These are phyloP conservation scores for Penicillium sp. DNA, from an alignment of 2,329 filamentous ascomycete species.

Conservation along the genomic window DNA sequence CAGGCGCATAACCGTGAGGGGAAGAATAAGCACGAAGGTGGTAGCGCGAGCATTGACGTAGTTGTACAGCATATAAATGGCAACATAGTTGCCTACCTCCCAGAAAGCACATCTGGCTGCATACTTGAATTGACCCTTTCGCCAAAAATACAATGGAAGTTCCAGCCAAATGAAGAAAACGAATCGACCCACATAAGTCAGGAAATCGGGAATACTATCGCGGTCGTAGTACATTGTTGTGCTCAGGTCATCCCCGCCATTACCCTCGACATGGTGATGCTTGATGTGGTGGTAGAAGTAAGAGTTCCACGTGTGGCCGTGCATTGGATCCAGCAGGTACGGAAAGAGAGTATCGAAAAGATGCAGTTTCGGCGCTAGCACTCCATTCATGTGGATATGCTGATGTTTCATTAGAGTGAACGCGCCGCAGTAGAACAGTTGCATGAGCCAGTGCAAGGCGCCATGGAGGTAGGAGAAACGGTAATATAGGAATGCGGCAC, in stretches of 20 bases:
- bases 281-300: conserved; percentile 87
- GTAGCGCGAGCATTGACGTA: conserved; percentile 56
- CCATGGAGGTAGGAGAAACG: conserved; percentile 68
- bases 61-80: conserved; percentile 53
- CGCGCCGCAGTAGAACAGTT: conserved; percentile 66
- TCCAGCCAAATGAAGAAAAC: conserved; percentile 73
- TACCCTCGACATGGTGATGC: conserved; percentile 79
- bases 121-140: conserved; percentile 57
- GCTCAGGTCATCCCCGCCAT: conserved; percentile 72
- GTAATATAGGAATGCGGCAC: conserved; percentile 63
- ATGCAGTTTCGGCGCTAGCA: conserved; percentile 57
- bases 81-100: conserved; percentile 59
- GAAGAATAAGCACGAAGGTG: conserved; percentile 65
- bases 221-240: conserved; percentile 75
- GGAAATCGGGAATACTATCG: conserved; percentile 64
- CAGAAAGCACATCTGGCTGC: conserved; percentile 60
- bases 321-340: conserved; percentile 70
- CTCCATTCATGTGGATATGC: conserved; percentile 74
- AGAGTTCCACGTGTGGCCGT: conserved; percentile 82
- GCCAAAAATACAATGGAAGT: conserved; percentile 69
- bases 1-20: conserved; percentile 64
- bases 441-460: conserved; percentile 63
- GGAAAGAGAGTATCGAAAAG: conserved; percentile 66
- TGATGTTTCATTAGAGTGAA: conserved; percentile 84
- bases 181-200: conserved; percentile 72